Conservation (phyloP, 1,139 yeast genomes). For the Ogataea hybrid region DNA sequence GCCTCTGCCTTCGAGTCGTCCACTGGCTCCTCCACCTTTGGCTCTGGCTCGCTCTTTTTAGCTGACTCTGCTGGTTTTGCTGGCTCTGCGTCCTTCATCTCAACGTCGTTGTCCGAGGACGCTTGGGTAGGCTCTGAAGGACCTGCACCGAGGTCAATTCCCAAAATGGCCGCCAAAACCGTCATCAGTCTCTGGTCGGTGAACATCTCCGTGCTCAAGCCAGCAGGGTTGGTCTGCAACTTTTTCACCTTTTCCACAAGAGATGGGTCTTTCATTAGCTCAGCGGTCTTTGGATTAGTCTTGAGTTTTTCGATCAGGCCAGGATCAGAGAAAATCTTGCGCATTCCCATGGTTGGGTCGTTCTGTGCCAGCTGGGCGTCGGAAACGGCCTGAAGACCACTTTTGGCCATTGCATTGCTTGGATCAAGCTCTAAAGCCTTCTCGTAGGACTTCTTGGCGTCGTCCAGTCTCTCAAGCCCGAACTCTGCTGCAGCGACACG, state of each 20-base stretch:
- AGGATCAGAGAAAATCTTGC: conserved; percentile 79
- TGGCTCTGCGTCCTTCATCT: conserved; percentile 30
- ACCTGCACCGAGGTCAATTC: conserved; percentile 60
- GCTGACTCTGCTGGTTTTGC: conserved; percentile 20
- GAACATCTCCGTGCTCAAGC: conserved; percentile 60
- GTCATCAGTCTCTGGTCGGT: conserved; percentile 88
- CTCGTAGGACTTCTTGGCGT: conserved; percentile 66
- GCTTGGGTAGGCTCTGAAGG: conserved; percentile 30
- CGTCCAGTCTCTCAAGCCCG: conserved; percentile 77
- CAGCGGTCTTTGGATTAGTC: conserved; percentile 84
- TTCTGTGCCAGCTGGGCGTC: conserved; percentile 43
- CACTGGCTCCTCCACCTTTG: conserved; percentile 15
- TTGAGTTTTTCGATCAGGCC: conserved; percentile 70
- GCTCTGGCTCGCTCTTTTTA: conserved; percentile 21
- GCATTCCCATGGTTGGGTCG: conserved; percentile 72
- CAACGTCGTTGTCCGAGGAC: conserved; percentile 26
- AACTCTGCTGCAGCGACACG: conserved; percentile 92
- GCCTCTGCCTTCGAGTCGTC: conserved; percentile 50
- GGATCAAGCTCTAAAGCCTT: conserved; percentile 85
- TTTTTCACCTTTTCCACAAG: conserved; percentile 70
- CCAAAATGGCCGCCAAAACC: conserved; percentile 82
- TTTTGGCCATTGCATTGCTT: conserved; percentile 79
- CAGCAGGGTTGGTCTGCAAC: conserved; percentile 72
- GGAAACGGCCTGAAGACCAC: conserved; percentile 72
- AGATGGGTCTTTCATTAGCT: conserved; percentile 82